Base-by-base conservation (phyloP, 257 asterid genomes). In the Oldenlandia corymbosa region DNA sequence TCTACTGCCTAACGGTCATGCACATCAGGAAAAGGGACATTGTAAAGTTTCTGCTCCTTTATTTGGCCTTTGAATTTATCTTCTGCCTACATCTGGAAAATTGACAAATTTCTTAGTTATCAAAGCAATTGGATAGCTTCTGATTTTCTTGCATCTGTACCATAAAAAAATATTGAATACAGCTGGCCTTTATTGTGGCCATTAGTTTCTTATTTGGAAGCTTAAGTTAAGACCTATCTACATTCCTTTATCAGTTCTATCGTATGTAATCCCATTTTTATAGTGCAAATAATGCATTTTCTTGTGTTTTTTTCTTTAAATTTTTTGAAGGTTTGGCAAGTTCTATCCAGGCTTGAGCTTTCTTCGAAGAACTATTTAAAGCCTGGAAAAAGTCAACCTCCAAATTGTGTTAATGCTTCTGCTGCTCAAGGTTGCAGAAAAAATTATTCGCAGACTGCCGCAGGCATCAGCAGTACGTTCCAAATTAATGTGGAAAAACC, bases 301-400 rank as follows among this genome's bases (percentile, higher is more conserved):
- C 53, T 42, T 67, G 41, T 28, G 43, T n/a, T n/a, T n/a, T n/a
- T n/a, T n/a, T n/a, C 41, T 68, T 67, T 66, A 68, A 62, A 68
- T 34, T 46, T 58, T 77, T 27, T 51, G 75, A 95, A 92, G 99
- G 96, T 96, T 48, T 92, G 96, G 99, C 78, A 84, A 80, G 73
- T 73, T 68, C 88, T 89, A 68, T 84, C 91, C 31, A 76, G 63
- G 74, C 80, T 87, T 58, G 83, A 84, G 67, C 53, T 92, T 75
- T 83, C 95, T 74, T 83, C 95, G 60, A 83, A 76, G 81, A 82
- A 73, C 68, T 89, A 82, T 66, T 64, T 54, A 41, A 85, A 71
- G 75, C 97, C 95, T 71, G 99, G 99, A 71, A 85, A 85, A 80
- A 85, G 88, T 64, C 72, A 57, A 68, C 88, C 85, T 31, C 62